These are phyloP conservation scores for Trichophyton verrucosum DNA, from an alignment of 2,329 filamentous ascomycete genomes.

Conservation along the genomic window DNA sequence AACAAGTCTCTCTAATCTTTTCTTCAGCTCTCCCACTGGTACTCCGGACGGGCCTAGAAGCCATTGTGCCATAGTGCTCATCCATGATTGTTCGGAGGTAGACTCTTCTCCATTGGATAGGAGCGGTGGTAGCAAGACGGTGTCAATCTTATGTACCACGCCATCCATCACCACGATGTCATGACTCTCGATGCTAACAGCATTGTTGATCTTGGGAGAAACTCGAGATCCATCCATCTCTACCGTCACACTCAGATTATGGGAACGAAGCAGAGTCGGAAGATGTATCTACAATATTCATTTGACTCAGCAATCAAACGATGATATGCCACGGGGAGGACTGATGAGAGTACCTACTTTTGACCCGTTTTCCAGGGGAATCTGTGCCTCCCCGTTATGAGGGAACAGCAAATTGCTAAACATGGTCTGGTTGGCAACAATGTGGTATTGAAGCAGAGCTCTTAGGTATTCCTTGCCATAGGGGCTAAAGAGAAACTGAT, in stretches of 20 bases:
- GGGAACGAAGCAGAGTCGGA: background rate
- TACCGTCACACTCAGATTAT: background rate
- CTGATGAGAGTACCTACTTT: background rate
- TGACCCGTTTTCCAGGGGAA: background rate
- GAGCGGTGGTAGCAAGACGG: background rate
- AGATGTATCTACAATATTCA: background rate
- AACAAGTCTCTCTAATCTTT: background rate
- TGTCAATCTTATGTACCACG: background rate
- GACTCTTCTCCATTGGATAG: background rate
- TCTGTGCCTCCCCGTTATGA: background rate
- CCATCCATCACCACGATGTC: constrained; percentile 1
- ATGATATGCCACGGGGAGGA: background rate
- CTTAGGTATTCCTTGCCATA: background rate
- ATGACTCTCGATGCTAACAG: background rate
- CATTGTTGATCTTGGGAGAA: background rate
- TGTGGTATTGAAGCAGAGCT: background rate
- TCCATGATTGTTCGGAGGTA: background rate
- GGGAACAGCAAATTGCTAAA: background rate
- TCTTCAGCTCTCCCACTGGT: background rate
- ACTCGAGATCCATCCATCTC: background rate
- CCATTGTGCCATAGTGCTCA: background rate
- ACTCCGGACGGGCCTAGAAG: background rate
- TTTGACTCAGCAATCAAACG: background rate
- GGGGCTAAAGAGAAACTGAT: background rate
- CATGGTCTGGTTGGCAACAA: background rate